phyloP scores from a whole-genome alignment of 306 rosid genomes.

The Trifolium subterraneum region DNA sequence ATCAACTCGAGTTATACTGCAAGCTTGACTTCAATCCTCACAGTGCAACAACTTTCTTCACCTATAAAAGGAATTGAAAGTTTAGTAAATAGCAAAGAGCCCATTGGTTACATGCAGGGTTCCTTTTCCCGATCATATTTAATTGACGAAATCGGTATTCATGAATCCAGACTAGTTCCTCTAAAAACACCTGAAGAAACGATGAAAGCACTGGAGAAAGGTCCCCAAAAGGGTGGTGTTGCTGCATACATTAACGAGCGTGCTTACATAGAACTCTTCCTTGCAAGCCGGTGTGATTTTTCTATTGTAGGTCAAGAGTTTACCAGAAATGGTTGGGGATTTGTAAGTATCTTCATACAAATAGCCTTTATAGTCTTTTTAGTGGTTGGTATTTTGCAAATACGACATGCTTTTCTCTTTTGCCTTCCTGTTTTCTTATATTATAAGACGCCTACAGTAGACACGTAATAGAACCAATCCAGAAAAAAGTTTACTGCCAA shows the following conservation, averaged over 20 bases:
- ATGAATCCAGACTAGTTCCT: constrained; percentile 77
- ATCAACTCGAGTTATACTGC: constrained; percentile 97
- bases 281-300: constrained; percentile 77
- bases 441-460: too few relatives aligned
- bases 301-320: constrained; percentile 88
- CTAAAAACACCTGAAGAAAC: constrained; percentile 63
- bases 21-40: constrained; percentile 94
- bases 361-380: not conserved
- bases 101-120: constrained; percentile 88
- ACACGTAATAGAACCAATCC: too few relatives aligned
- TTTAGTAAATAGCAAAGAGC: constrained; percentile 61
- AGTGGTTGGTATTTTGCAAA: not conserved
- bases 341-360: constrained; percentile 68
- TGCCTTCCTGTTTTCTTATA: not conserved
- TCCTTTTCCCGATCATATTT: constrained; percentile 73
- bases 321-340: constrained; percentile 97
- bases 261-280: constrained; percentile 88
- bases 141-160: constrained; percentile 67
- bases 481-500: too few relatives aligned
- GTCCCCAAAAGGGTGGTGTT: constrained; percentile 82
- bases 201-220: constrained; percentile 67
- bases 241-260: constrained; percentile 88
- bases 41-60: constrained; percentile 88
- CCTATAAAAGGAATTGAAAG: constrained; percentile 83
- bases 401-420: not conserved